Evolutionary conservation across 176 grass and related monocot species (phyloP).

Genomic region (Elaeis guineensis): DNA sequence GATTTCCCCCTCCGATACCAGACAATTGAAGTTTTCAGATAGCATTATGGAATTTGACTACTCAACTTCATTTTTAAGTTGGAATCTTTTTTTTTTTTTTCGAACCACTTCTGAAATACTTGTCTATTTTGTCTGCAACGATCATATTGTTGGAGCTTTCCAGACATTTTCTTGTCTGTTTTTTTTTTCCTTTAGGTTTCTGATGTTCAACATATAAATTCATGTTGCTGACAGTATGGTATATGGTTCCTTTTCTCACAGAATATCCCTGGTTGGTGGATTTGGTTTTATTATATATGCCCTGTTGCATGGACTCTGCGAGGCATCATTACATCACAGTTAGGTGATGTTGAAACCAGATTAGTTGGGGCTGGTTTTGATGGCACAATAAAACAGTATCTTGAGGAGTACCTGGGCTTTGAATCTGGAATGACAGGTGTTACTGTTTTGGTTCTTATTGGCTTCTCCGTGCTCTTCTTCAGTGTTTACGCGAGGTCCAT

Average conservation of each 20-base stretch:
- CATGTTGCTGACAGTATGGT: too few species aligned
- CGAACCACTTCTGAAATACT: too few species aligned
- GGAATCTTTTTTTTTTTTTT: too few species aligned
- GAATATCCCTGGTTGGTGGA: slow-evolving; percentile 62
- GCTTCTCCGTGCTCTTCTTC: slow-evolving; percentile 49
- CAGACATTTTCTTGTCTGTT: too few species aligned
- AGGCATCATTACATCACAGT: slow-evolving; percentile 59
- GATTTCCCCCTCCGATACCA: too few species aligned
- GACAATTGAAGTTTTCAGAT: too few species aligned
- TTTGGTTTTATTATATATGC: slow-evolving; percentile 75
- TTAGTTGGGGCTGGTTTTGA: slow-evolving; percentile 50
- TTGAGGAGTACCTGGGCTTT: slow-evolving; percentile 35
- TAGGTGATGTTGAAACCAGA: slow-evolving; percentile 52
- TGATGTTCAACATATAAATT: too few species aligned
- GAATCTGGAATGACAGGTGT: slow-evolving; percentile 34
- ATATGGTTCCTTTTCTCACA: slow-evolving; percentile 19
- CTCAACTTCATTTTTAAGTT: too few species aligned
- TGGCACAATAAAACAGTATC: slow-evolving; percentile 49
- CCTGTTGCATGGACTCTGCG: slow-evolving; percentile 67
- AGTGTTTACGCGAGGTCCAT: slow-evolving; percentile 40
- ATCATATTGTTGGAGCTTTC: too few species aligned
- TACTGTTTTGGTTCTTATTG: slow-evolving; percentile 26
- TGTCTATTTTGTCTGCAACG: too few species aligned
- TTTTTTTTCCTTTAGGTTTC: too few species aligned
- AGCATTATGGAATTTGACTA: too few species aligned